These are phyloP conservation scores for Alternaria brassicae DNA, from an alignment of 2,329 filamentous ascomycete genomes.

Conservation along the genomic window DNA sequence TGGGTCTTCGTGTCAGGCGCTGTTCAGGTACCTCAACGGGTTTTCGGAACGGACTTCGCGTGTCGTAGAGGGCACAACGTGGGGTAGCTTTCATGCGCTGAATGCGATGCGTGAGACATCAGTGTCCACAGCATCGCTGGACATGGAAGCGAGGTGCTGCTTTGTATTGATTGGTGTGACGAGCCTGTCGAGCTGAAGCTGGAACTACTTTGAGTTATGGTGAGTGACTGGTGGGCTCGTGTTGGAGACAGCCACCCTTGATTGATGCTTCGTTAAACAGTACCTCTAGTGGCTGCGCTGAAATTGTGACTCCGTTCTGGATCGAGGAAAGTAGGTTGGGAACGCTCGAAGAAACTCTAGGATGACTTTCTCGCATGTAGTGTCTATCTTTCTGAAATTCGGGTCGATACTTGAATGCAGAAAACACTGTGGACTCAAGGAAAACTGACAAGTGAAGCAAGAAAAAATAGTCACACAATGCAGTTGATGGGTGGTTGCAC, in stretches of 20 bases:
- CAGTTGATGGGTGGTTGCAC: background rate
- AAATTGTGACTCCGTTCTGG: background rate
- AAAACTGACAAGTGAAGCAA: background rate
- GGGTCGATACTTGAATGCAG: background rate
- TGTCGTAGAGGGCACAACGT: constrained; percentile 11
- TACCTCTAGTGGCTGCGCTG: background rate
- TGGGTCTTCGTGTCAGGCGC: constrained; percentile 15
- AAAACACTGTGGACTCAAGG: background rate
- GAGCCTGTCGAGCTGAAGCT: constrained; percentile 1
- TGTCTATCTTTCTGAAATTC: background rate
- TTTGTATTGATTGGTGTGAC: background rate
- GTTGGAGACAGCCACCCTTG: background rate
- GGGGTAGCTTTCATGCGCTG: constrained; percentile 8
- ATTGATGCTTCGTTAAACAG: background rate
- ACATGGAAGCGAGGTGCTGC: background rate
- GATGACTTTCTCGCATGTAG: background rate
- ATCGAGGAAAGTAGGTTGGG: background rate
- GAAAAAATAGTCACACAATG: background rate
- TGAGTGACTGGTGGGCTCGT: background rate
- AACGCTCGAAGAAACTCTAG: background rate
- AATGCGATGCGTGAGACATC: constrained; percentile 5
- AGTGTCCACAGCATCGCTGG: background rate
- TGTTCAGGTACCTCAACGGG: constrained; percentile 17
- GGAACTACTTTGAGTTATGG: background rate
- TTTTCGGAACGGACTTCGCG: constrained; percentile 14